A percentile compares a stretch with the other conserved stretches of the same genome.
Evolutionary conservation across 768 basidiomycete species (phyloP).

Genomic region (Termitomyces titanicus): DNA sequence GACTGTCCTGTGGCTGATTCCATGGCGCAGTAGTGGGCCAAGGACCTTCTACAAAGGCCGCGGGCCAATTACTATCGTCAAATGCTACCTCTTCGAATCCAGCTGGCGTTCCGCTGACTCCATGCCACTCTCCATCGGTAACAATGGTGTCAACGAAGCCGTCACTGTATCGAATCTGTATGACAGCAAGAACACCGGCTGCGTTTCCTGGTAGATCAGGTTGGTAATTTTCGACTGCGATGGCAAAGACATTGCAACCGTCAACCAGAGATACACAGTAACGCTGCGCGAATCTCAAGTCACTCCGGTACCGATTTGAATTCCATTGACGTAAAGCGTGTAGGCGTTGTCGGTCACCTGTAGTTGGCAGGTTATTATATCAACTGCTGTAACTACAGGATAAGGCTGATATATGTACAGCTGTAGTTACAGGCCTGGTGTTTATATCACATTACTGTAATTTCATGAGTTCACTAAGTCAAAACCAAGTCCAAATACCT

Average conservation of each 20-base stretch:
- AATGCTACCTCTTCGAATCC: conserved; percentile 18
- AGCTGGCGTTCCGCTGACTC: conserved; percentile 7
- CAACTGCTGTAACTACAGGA: no score
- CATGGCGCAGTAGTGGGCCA: conserved; percentile 6
- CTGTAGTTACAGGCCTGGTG: no score
- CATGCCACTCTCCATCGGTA: conserved; percentile 22
- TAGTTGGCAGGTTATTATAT: no score
- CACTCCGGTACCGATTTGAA: conserved; percentile 10
- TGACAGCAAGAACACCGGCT: conserved; percentile 21
- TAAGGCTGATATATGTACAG: no score
- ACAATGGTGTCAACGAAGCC: conserved; percentile 17
- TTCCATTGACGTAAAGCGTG: conserved; percentile 22
- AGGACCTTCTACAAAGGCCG: conserved; percentile 17
- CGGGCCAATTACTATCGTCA: conserved; percentile 18
- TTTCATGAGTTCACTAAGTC: no score
- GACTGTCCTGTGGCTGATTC: background rate
- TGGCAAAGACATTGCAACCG: conserved; percentile 21
- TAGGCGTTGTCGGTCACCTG: conserved; percentile 20
- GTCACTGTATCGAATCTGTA: conserved; percentile 21
- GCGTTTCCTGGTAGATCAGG: conserved; percentile 2
- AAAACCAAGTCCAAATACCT: no score
- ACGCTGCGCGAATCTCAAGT: conserved; percentile 13
- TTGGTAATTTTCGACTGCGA: conserved; percentile 15
- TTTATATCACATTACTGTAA: no score
- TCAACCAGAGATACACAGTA: conserved; percentile 18